phyloP scores from a whole-genome alignment of 371 early-diverging fungal species.

The Mortierella sp. region DNA sequence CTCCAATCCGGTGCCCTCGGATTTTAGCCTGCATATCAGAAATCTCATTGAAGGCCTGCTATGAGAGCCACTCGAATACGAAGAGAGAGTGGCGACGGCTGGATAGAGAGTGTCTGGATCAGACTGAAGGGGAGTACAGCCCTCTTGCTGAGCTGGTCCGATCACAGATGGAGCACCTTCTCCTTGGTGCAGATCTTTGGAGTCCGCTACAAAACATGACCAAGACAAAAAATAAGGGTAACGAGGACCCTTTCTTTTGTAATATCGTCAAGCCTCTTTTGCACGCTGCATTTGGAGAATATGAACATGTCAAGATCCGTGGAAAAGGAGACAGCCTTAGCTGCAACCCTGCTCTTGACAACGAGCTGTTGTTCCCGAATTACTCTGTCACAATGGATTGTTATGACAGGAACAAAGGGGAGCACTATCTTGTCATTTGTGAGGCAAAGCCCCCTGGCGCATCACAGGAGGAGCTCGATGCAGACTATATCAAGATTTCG shows the following conservation, averaged over 20 bases:
- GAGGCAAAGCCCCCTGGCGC: conserved; percentile 34
- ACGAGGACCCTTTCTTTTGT: conserved; percentile 22
- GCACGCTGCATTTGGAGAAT: conserved; percentile 24
- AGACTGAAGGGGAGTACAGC: conserved; percentile 11
- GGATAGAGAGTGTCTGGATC: conserved; percentile 24
- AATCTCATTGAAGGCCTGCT: conserved; percentile 21
- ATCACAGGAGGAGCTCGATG: conserved; percentile 27
- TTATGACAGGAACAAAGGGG: conserved; percentile 9
- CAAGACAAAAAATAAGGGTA: conserved; percentile 12
- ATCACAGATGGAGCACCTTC: conserved; percentile 15
- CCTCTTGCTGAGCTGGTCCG: conserved; percentile 21
- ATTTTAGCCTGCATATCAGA: conserved; percentile 13
- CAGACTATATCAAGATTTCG: conserved; percentile 13
- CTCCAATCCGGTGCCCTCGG: conserved; percentile 20
- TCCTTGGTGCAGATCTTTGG: conserved; percentile 29
- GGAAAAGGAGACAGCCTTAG: conserved; percentile 27
- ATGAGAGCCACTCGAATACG: conserved; percentile 22
- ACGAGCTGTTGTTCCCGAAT: conserved; percentile 23
- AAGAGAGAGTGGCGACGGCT: conserved; percentile 27
- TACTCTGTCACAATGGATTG: conserved; percentile 29
- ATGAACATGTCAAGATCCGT: conserved; percentile 26
- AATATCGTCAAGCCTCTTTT: conserved; percentile 27
- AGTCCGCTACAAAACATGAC: conserved; percentile 22
- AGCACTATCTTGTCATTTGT: conserved; percentile 23
- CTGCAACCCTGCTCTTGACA: conserved; percentile 22